Evolutionary conservation across 371 early-diverging fungal species (phyloP).

Genomic region (Mucor velutinosus): DNA sequence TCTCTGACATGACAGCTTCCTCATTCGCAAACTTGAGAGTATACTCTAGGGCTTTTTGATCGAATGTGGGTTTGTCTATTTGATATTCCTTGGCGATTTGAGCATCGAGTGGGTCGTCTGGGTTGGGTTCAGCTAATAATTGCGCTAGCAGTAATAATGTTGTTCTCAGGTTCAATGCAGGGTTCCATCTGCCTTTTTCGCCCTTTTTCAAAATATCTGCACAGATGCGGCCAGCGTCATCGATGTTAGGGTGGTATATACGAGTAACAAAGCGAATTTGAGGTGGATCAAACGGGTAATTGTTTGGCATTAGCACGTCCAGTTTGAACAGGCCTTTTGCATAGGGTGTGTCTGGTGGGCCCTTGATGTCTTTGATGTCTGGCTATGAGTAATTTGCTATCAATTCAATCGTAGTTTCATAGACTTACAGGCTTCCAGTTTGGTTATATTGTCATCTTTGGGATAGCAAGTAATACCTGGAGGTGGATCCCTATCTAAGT

Average conservation of each 20-base stretch:
- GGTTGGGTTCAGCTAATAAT: constrained; percentile 56
- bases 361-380: constrained; percentile 39
- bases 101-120: constrained; percentile 59
- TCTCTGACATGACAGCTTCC: neutral
- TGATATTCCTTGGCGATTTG: constrained; percentile 56
- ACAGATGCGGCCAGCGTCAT: constrained; percentile 57
- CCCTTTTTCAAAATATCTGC: constrained; percentile 57
- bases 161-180: constrained; percentile 48
- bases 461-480: constrained; percentile 56
- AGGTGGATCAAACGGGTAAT: constrained; percentile 58
- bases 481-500: constrained; percentile 50
- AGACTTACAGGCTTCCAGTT: constrained; percentile 47
- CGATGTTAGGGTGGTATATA: constrained; percentile 68
- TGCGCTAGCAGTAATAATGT: constrained; percentile 41
- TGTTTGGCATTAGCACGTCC: constrained; percentile 41
- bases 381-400: neutral
- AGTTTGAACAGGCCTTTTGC: constrained; percentile 52
- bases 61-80: constrained; percentile 33
- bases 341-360: constrained; percentile 59
- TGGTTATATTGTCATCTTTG: constrained; percentile 40
- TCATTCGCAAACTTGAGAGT: constrained; percentile 37
- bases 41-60: constrained; percentile 39
- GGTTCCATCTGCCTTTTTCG: constrained; percentile 53
- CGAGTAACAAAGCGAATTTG: constrained; percentile 52
- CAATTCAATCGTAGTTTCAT: neutral